Base-by-base conservation (phyloP, 208 protist species). In the Leishmania martiniquensis region DNA sequence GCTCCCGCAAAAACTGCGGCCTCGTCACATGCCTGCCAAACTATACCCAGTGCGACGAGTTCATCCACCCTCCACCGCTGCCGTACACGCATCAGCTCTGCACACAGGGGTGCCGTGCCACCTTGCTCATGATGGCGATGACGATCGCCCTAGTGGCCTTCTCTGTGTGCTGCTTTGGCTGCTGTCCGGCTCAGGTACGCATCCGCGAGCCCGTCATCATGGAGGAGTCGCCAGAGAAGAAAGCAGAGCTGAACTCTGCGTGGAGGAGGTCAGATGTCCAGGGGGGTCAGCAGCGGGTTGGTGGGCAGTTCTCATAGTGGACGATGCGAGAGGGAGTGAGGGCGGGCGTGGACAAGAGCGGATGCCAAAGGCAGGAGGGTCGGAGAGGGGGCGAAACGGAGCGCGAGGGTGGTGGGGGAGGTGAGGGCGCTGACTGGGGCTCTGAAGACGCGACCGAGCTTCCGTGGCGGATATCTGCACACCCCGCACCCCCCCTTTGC, bases 41-140 rank as follows among this genome's bases (percentile, higher is more conserved):
- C 83, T 87, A 87, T 82, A 91, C 85, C 54, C 85, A 93, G 79
- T 93, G 89, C 84, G 77, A 84, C 78, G 83, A 89, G 82, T 93
- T 81, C 78, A 89, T 93, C 51, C 66, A 52, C 10, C 87, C 89
- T 10, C 87, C 89, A 10, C 87, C 86, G 51, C 75, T 87, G 71
- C 85, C 89, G 22, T 76, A 87, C 74, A 73, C 72, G 0, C 82
- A 88, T 52, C 80, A 88, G 59, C 75, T 89, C 37, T 93, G 89
- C 85, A 91, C 89, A 75, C 82, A 87, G 76, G 87, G 86, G 42
- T 93, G 89, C 85, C 85, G 79, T 25, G 89, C 85, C 2, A 83
- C 51, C 34, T 72, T 93, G 54, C 51, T 91, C 32, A 76, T 93
- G 57, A 91, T 91, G 87, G 89, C 85, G n/a, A 39, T 93, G 25